Evolutionary conservation across 129 eudicot genomes (phyloP).

Genomic region (Saussurea involucrata): DNA sequence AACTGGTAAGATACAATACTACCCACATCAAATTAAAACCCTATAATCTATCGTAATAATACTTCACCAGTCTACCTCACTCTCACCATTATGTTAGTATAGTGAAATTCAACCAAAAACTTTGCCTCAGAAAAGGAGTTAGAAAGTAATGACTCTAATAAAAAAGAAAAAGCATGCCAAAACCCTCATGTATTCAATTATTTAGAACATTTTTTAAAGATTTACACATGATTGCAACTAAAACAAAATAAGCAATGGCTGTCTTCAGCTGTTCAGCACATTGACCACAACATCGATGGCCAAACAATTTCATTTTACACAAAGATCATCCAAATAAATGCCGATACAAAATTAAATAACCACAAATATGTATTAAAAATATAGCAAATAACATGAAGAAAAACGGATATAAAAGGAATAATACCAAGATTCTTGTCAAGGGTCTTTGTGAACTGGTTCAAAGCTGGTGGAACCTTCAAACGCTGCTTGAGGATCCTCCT

Average conservation of each 20-base stretch:
- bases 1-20: no score
- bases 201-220: background rate
- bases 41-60: no score
- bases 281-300: background rate
- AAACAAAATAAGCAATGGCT: background rate
- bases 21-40: no score
- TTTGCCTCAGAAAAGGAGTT: background rate
- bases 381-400: background rate
- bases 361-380: background rate
- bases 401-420: background rate
- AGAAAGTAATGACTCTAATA: background rate
- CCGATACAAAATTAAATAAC: background rate
- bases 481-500: slow-evolving; percentile 58
- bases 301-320: background rate
- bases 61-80: no score
- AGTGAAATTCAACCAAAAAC: background rate
- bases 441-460: slow-evolving; percentile 53
- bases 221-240: background rate
- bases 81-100: background rate
- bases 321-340: background rate
- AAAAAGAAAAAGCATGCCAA: background rate
- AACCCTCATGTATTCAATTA: background rate
- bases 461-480: slow-evolving; percentile 54
- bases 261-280: background rate
- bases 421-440: slow-evolving; percentile 51